Base-by-base conservation (phyloP, 2,329 filamentous ascomycete species). In the Teratosphaeria destructans region DNA sequence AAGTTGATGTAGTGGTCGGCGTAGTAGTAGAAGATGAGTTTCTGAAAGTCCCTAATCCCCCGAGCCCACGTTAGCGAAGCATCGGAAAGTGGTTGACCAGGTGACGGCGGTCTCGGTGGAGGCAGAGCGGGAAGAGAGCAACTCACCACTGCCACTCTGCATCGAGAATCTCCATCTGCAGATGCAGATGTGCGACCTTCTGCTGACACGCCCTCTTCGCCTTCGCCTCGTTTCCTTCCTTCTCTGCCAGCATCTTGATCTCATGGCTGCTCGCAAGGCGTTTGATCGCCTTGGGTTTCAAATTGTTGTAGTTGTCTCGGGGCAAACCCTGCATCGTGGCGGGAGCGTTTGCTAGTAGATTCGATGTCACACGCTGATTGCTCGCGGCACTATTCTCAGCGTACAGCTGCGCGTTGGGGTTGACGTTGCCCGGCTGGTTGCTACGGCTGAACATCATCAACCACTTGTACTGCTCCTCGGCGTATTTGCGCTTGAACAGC, bases 1-100 rank as follows among this genome's bases (percentile, higher is more conserved):
- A 99, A 99, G 77, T 97, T 97, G 79, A 99, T 96, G 73, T 99
- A 99, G 0, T 90, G 86, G 71, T 96, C 92, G 58, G 94, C 93
- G 72, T 96, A 99, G 76, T 97, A 99, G 78, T 96, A 99, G 76
- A 97, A 97, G 0, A 95, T 99, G 59, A 99, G 79, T 74, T 99
- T 99, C 77, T 97, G 96, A 85, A 91, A 96, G 73, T 99, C 94
- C 86, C 93, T 96, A 67, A 56, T 5, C n/a, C n/a, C n/a, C 26
- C 43, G 43, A n/a, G 14, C 12, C 12, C 14, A 14, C 55, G 57
- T 61, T 54, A 59, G 58, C 57, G 29, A 34, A 19, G 47, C 35
- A 47, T 34, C 47, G n/a, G 32, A 14, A 53, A 16, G 12, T 53
- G 55, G 32, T n/a, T 35, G 14, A 57, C 19, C 26, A 32, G 29